Evolutionary conservation across 352 stramenopile genomes (phyloP), one percentile per base, ranked within the genome.

Genomic region (Pythium biforme): DNA sequence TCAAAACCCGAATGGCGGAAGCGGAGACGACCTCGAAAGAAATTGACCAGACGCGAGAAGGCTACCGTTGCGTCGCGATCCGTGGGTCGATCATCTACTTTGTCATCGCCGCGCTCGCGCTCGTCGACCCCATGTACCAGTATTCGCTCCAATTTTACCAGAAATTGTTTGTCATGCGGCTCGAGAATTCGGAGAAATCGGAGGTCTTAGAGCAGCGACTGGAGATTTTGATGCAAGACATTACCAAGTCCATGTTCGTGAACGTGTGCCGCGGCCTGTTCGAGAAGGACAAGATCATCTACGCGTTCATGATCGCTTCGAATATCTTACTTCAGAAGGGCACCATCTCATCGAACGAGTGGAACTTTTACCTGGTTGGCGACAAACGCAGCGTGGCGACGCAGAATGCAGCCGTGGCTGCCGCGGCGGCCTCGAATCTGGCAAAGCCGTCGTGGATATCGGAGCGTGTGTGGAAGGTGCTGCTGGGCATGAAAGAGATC

Each of bases 121-220:
- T 97, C 72, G 97, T 97, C 61, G 89, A 98, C 62, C 91, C 92
- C 1, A 88, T 97, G 40, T 98, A 98, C 67, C 90, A 97, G 68
- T 98, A 98, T 64, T 96, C 86, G 23, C 72, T 98, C 6, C 94
- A 98, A 61, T 98, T 96, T 54, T 98, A 97, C 62, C 89, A 96
- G 59, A 92, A 95, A 29, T 75, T 98, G 1, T 98, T 97, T 53
- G 82, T 92, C 4, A 88, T 94, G 81, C 78, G 94, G 0, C 69
- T 98, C 4, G 76, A 97, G 55, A 83, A 78, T 55, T 92, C 85
- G 10, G 73, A 79, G 9, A 92, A 93, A 54, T 84, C 85, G 3
- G 87, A 98, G 9, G 76, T 86, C 2, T 66, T 98, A 7, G 68
- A 89, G 14, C 72, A 88, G 26, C 76, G 94, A n/a, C 70, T 98